phyloP scores from a whole-genome alignment of 106 monocot genomes.

The Apostasia ramifera region DNA sequence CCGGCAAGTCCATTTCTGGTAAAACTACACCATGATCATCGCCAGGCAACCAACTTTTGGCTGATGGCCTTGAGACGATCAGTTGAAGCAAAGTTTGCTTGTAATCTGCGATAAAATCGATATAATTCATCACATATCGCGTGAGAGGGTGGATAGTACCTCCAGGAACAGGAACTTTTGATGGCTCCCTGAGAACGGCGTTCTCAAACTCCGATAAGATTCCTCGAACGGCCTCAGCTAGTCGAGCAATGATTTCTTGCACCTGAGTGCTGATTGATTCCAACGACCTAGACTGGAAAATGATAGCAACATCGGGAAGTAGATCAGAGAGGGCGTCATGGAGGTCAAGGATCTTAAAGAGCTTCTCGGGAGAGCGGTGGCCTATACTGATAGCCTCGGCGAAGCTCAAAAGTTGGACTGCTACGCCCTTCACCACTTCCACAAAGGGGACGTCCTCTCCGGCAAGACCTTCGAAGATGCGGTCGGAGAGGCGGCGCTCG shows the following conservation, averaged over 20 bases:
- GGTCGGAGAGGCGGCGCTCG: constrained; percentile 46
- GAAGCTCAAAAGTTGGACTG: constrained; percentile 56
- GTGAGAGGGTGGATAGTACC: constrained; percentile 91
- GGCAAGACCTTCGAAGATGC: constrained; percentile 25
- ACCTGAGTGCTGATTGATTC: constrained; percentile 56
- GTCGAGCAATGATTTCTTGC: constrained; percentile 52
- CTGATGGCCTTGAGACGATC: constrained; percentile 49
- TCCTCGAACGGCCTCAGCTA: constrained; percentile 71
- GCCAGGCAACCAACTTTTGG: not conserved
- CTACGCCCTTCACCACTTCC: constrained; percentile 45
- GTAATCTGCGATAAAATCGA: constrained; percentile 71
- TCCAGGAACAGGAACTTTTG: constrained; percentile 61
- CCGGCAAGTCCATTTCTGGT: constrained; percentile 41
- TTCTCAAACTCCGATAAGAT: constrained; percentile 93
- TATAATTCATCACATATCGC: constrained; percentile 96
- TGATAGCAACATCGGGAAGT: constrained; percentile 37
- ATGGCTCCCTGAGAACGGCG: constrained; percentile 61
- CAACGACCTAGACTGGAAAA: constrained; percentile 31
- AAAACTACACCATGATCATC: constrained; percentile 7
- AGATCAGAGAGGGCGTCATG: constrained; percentile 56
- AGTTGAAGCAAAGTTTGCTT: constrained; percentile 56
- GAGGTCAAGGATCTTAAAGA: constrained; percentile 69
- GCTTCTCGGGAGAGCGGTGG: constrained; percentile 63
- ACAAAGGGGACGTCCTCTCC: constrained; percentile 38
- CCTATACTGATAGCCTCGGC: constrained; percentile 71